A percentile compares a stretch with the other conserved stretches of the same genome.
Conservation (phyloP, 495 filamentous ascomycete genomes). For the Penicillium arizonense region DNA sequence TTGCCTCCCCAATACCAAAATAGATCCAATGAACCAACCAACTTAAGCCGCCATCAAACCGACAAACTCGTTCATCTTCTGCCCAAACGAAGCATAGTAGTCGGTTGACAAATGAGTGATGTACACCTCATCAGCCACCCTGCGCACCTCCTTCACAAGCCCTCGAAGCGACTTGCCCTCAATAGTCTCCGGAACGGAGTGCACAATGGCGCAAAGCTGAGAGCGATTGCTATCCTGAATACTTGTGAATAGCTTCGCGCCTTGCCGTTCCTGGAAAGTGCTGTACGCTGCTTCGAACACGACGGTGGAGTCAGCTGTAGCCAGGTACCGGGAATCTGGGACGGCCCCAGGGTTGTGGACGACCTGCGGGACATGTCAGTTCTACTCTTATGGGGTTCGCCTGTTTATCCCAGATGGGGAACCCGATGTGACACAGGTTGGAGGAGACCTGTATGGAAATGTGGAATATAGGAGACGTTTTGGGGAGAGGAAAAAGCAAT, state of each 20-base stretch:
- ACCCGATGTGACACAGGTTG: slow-evolving; percentile 2
- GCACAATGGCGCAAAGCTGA: slow-evolving; percentile 40
- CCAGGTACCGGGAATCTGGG: slow-evolving; percentile 44
- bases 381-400: slow-evolving; percentile 9
- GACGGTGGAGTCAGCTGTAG: slow-evolving; percentile 42
- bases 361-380: slow-evolving; percentile 26
- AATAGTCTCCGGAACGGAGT: slow-evolving; percentile 38
- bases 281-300: slow-evolving; percentile 47
- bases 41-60: slow-evolving; percentile 34
- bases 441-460: not conserved
- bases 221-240: slow-evolving; percentile 35
- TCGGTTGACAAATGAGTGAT: slow-evolving; percentile 42
- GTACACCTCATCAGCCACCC: slow-evolving; percentile 41
- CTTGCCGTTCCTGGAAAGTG: slow-evolving; percentile 37
- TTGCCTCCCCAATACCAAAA: not conserved
- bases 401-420: slow-evolving; percentile 17
- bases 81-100: slow-evolving; percentile 47
- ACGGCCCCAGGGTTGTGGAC: slow-evolving; percentile 49
- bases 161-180: slow-evolving; percentile 28
- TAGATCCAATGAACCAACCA: not conserved
- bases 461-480: not conserved
- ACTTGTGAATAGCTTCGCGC: slow-evolving; percentile 29
- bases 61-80: slow-evolving; percentile 43
- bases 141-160: slow-evolving; percentile 37
- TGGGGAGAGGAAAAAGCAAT: slow-evolving; percentile 1